Conservation (phyloP, 176 grass and related monocot genomes). For the Zoysia japonica region DNA sequence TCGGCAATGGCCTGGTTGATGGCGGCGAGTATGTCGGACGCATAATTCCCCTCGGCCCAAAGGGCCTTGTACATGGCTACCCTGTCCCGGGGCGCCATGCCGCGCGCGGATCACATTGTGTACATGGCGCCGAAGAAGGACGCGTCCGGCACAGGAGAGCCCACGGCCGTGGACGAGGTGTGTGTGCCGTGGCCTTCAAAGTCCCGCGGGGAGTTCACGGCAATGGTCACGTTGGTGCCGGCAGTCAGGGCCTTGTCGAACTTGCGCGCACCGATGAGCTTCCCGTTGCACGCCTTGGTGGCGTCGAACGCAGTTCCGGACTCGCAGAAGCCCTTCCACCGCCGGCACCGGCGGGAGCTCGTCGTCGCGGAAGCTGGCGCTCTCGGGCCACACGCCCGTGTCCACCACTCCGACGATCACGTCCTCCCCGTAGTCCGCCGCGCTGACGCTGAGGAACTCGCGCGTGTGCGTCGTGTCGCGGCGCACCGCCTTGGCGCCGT, state of each 20-base stretch:
- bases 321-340: conserved; percentile 76
- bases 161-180: conserved; percentile 71
- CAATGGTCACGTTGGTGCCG: conserved; percentile 41
- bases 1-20: conserved; percentile 80
- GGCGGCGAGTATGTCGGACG: conserved; percentile 71
- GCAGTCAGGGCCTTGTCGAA: conserved; percentile 65
- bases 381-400: conserved; percentile 79
- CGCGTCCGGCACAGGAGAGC: conserved; percentile 36
- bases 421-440: conserved; percentile 42
- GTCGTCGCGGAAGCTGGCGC: conserved; percentile 70
- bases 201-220: conserved; percentile 64
- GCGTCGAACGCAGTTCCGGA: conserved; percentile 53
- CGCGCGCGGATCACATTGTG: no score
- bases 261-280: conserved; percentile 77
- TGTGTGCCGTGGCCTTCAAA: conserved; percentile 78
- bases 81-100: conserved; percentile 67
- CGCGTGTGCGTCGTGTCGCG: conserved; percentile 81
- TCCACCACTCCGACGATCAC: conserved; percentile 86
- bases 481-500: conserved; percentile 46
- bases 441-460: conserved; percentile 63
- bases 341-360: conserved; percentile 48
- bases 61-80: conserved; percentile 80
- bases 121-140: conserved; percentile 73
- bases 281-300: conserved; percentile 63
- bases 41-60: conserved; percentile 46